Evolutionary conservation across 352 stramenopile species (phyloP).

Genomic region (Phytophthora boehmeriae): DNA sequence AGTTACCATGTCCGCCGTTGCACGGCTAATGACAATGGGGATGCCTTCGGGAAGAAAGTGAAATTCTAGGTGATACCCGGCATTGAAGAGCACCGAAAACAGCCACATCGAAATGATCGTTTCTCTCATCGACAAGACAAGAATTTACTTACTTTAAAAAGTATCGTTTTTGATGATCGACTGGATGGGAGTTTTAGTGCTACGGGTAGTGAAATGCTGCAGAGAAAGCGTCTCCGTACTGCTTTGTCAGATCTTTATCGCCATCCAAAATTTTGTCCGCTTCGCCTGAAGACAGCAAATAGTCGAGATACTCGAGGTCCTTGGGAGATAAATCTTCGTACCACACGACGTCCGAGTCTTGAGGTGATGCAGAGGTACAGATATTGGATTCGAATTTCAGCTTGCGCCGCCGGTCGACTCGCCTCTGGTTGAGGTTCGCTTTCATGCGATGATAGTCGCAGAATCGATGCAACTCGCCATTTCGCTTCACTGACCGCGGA

Average conservation of each 20-base stretch:
- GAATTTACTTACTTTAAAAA: background rate
- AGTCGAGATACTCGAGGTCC: constrained; percentile 31
- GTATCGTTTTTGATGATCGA: background rate
- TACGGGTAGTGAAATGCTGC: background rate
- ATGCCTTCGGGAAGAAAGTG: background rate
- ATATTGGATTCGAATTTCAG: background rate
- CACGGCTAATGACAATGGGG: background rate
- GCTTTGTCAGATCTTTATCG: background rate
- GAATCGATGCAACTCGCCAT: constrained; percentile 44
- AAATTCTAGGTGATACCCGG: background rate
- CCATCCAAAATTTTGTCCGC: constrained; percentile 7
- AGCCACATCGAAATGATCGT: background rate
- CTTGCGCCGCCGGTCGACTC: constrained; percentile 28
- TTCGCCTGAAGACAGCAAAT: constrained; percentile 15
- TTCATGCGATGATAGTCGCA: constrained; percentile 34
- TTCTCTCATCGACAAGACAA: background rate
- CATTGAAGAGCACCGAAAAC: background rate
- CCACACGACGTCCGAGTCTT: constrained; percentile 19
- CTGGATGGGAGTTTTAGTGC: background rate
- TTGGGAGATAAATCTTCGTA: constrained; percentile 22
- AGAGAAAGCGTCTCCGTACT: background rate
- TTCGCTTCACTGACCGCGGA: constrained; percentile 40
- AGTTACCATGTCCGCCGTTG: no score
- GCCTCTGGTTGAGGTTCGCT: constrained; percentile 30
- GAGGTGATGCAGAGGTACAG: constrained; percentile 14